phyloP scores from a whole-genome alignment of 495 filamentous ascomycete genomes.

The Tuber indicum region DNA sequence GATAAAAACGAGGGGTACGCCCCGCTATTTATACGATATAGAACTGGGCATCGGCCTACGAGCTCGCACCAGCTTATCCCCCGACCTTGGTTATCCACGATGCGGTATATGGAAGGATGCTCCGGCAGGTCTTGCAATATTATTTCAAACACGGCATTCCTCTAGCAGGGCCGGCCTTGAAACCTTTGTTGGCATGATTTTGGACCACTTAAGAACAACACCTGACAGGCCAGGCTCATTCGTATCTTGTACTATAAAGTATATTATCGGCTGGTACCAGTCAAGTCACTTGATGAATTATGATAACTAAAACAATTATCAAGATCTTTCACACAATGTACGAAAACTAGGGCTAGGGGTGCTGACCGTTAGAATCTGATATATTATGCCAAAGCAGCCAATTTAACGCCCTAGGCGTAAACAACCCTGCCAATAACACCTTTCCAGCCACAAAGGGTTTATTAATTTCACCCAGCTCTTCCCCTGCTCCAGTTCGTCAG shows the following conservation, averaged over 20 bases:
- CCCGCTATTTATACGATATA: no score
- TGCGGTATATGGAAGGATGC: no score
- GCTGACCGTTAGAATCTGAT: background rate
- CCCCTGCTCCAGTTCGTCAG: background rate
- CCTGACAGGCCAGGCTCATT: background rate
- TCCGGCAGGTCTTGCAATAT: background rate
- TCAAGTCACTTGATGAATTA: background rate
- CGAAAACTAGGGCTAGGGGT: background rate
- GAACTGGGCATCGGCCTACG: no score
- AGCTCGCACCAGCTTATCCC: no score
- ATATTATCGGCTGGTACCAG: background rate
- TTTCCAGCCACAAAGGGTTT: no score
- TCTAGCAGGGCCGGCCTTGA: background rate
- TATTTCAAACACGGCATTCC: background rate
- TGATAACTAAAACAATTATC: background rate
- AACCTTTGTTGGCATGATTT: background rate
- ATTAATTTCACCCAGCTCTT: background rate
- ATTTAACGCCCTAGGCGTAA: background rate
- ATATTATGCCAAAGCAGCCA: background rate
- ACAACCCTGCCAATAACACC: background rate
- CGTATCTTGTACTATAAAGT: background rate
- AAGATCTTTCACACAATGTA: background rate
- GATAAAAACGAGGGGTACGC: no score
- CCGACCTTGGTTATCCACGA: no score
- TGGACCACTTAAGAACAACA: background rate